Evolutionary conservation across 2,329 filamentous ascomycete genomes (phyloP).

Genomic region (Emmonsiellopsis sp.): DNA sequence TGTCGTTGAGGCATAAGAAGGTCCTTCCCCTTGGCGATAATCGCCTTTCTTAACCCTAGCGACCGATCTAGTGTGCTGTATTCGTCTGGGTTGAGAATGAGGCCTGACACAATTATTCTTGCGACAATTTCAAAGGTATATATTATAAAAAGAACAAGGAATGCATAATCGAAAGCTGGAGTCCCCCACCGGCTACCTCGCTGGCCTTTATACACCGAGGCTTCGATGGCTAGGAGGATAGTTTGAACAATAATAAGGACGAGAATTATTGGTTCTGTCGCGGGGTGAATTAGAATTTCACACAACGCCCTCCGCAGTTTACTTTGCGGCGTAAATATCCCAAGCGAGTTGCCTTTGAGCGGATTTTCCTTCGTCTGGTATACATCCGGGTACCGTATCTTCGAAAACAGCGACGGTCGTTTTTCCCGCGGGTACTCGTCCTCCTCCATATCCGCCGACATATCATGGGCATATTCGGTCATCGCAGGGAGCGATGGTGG

Average conservation of each 20-base stretch:
- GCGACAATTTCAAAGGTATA: slow-evolving; percentile 80
- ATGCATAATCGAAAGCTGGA: slow-evolving; percentile 60
- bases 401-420: slow-evolving; percentile 20
- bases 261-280: slow-evolving; percentile 78
- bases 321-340: slow-evolving; percentile 73
- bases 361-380: slow-evolving; percentile 55
- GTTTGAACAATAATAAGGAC: slow-evolving; percentile 82
- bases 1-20: slow-evolving; percentile 77
- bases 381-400: slow-evolving; percentile 12
- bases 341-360: slow-evolving; percentile 73
- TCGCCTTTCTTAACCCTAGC: slow-evolving; percentile 61
- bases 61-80: slow-evolving; percentile 84
- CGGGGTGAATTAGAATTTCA: slow-evolving; percentile 74
- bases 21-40: slow-evolving; percentile 65
- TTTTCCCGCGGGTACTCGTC: slow-evolving; percentile 27
- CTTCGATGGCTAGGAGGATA: slow-evolving; percentile 76
- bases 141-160: slow-evolving; percentile 74
- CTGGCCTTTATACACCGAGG: slow-evolving; percentile 58
- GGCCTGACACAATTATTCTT: slow-evolving; percentile 84
- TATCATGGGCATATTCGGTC: slow-evolving; percentile 36
- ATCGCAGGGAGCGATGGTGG: slow-evolving; percentile 43
- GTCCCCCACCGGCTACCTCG: slow-evolving; percentile 54
- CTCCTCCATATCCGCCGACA: slow-evolving; percentile 24
- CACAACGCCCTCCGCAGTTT: slow-evolving; percentile 64
- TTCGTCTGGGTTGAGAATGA: slow-evolving; percentile 80